A percentile compares a stretch with the other conserved stretches of the same genome.
Conservation (phyloP, 2,329 filamentous ascomycete genomes). For the Escovopsis sp. region DNA sequence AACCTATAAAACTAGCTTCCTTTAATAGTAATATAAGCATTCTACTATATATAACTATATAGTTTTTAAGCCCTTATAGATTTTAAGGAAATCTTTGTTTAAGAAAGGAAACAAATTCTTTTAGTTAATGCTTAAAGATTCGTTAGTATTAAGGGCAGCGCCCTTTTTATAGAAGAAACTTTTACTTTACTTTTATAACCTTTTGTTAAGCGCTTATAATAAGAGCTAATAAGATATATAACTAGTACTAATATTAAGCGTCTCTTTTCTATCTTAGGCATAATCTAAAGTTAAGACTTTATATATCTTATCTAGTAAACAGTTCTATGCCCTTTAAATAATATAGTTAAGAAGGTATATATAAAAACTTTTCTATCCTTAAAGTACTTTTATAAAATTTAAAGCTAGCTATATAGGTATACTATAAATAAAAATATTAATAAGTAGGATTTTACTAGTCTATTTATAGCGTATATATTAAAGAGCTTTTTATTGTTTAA, state of each 20-base stretch:
- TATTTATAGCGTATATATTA: not conserved
- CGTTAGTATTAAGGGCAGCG: too few species aligned
- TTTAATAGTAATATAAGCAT: not conserved
- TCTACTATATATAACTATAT: not conserved
- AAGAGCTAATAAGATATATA: too few species aligned
- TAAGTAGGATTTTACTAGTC: not conserved
- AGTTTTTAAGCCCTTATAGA: too few species aligned
- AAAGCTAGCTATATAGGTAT: not conserved
- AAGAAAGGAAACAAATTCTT: too few species aligned
- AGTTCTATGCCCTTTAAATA: too few species aligned
- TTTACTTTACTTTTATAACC: too few species aligned
- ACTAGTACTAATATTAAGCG: not conserved
- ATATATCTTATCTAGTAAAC: too few species aligned
- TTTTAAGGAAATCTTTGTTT: too few species aligned
- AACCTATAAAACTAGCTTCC: too few species aligned
- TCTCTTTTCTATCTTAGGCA: not conserved
- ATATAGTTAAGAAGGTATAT: not conserved
- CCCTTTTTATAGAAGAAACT: too few species aligned
- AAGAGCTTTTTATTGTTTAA: not conserved
- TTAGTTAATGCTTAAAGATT: too few species aligned
- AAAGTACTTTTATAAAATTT: not conserved
- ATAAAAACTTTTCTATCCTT: constrained; percentile 1
- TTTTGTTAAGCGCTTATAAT: too few species aligned
- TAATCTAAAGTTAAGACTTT: not conserved
- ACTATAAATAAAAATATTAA: not conserved